Evolutionary conservation across 768 basidiomycete genomes (phyloP).

Genomic region (Suillus decipiens): DNA sequence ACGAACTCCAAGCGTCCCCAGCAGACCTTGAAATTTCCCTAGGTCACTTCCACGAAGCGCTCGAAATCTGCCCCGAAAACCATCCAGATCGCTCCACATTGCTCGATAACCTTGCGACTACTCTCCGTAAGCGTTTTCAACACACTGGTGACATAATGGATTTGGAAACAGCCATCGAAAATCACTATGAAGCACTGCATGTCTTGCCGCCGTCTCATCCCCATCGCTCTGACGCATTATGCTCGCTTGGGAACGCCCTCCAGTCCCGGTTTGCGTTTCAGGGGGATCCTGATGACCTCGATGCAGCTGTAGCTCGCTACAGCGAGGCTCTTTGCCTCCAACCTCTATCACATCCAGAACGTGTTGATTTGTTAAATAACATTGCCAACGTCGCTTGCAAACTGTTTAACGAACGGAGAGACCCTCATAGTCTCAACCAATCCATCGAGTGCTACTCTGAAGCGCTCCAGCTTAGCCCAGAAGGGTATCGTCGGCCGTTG

Average conservation of each 20-base stretch:
- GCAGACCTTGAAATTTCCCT: conserved; percentile 22
- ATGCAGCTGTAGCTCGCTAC: conserved; percentile 4
- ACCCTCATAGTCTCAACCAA: conserved; percentile 26
- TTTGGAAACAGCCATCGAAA: conserved; percentile 27
- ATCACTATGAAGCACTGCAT: conserved; percentile 13
- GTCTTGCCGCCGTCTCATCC: conserved; percentile 1
- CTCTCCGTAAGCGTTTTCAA: conserved; percentile 21
- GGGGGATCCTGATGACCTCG: conserved; percentile 3
- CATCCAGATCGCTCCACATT: conserved; percentile 8
- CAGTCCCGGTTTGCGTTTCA: conserved; percentile 5
- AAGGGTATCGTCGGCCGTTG: not conserved
- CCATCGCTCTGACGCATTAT: conserved; percentile 15
- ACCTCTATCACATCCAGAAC: conserved; percentile 13
- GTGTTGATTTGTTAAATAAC: conserved; percentile 12
- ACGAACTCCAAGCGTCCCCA: conserved; percentile 21
- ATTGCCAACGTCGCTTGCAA: conserved; percentile 21
- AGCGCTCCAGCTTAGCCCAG: conserved; percentile 23
- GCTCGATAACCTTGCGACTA: conserved; percentile 17
- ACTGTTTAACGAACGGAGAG: conserved; percentile 25
- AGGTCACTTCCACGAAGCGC: conserved; percentile 12
- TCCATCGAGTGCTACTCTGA: conserved; percentile 29
- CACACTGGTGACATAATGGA: conserved; percentile 22
- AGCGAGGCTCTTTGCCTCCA: conserved; percentile 9
- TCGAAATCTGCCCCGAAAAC: conserved; percentile 12
- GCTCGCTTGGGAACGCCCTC: conserved; percentile 23